Percentiles rank a stretch among this genome's conserved stretches.
Conservation (phyloP, 345 rosid genomes). For the Corchorus olitorius region DNA sequence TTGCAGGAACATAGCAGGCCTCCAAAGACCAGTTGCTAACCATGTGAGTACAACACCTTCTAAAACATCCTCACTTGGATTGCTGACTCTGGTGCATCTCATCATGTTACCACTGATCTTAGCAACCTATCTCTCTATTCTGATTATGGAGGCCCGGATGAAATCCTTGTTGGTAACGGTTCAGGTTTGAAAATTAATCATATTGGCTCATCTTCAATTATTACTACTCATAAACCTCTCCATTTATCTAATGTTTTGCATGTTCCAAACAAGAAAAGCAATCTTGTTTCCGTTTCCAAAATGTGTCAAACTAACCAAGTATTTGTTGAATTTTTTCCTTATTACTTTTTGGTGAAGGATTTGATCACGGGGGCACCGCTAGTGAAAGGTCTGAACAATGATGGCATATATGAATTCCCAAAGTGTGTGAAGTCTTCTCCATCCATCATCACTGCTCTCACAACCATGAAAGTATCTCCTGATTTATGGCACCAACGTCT, state of each 20-base stretch:
- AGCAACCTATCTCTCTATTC: neutral
- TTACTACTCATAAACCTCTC: neutral
- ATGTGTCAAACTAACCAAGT: neutral
- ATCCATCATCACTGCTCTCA: neutral
- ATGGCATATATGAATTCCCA: neutral
- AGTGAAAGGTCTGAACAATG: neutral
- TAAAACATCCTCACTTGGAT: neutral
- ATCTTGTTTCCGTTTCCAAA: neutral
- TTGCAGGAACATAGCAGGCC: too few species aligned
- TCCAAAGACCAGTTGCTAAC: too few species aligned
- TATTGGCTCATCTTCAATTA: neutral
- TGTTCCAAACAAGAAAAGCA: neutral
- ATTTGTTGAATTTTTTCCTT: neutral
- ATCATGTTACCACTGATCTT: neutral
- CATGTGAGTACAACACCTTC: neutral
- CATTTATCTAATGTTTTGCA: neutral
- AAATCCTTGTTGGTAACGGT: neutral
- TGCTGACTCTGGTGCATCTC: neutral
- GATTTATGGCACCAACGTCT: neutral
- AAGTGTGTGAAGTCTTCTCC: neutral
- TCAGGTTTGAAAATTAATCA: neutral
- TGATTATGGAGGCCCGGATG: neutral
- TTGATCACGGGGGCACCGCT: neutral
- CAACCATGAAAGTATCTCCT: neutral
- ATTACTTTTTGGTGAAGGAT: neutral